Conservation (phyloP, 768 basidiomycete genomes). For the Rhodotorula taiwanensis region DNA sequence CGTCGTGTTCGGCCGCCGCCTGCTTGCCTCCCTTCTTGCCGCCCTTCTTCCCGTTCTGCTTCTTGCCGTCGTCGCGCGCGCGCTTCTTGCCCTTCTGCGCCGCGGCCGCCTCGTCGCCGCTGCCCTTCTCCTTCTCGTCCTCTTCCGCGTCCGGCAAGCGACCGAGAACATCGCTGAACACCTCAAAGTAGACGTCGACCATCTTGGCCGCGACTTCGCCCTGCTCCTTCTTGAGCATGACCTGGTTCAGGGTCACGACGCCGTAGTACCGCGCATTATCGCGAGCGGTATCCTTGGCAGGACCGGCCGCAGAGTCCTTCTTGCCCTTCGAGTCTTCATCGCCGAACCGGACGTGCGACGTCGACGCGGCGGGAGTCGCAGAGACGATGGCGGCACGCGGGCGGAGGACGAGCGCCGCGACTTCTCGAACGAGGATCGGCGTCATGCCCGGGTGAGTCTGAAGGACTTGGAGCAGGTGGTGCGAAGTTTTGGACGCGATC, state of each 20-base stretch:
- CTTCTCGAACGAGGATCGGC: constrained; percentile 74
- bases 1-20: constrained; percentile 48
- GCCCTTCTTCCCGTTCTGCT: constrained; percentile 16
- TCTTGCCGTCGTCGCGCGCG: constrained; percentile 15
- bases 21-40: constrained; percentile 39
- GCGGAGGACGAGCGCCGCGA: constrained; percentile 67
- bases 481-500: constrained; percentile 80
- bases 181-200: constrained; percentile 86
- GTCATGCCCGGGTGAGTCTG: constrained; percentile 94
- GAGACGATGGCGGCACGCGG: constrained; percentile 48
- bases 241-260: constrained; percentile 88
- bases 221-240: constrained; percentile 63
- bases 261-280: constrained; percentile 84
- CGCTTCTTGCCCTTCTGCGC: constrained; percentile 25
- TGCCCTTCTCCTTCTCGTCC: constrained; percentile 40
- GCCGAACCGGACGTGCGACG: constrained; percentile 51
- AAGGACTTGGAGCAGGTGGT: constrained; percentile 78
- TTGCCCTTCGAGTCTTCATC: constrained; percentile 39
- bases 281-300: constrained; percentile 35
- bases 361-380: constrained; percentile 45
- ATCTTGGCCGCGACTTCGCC: constrained; percentile 66
- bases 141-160: constrained; percentile 42
- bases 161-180: constrained; percentile 81
- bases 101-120: not conserved
- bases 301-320: constrained; percentile 46